These are phyloP conservation scores for Leptographium radiaticola DNA, from an alignment of 2,329 filamentous ascomycete species.

Conservation along the genomic window DNA sequence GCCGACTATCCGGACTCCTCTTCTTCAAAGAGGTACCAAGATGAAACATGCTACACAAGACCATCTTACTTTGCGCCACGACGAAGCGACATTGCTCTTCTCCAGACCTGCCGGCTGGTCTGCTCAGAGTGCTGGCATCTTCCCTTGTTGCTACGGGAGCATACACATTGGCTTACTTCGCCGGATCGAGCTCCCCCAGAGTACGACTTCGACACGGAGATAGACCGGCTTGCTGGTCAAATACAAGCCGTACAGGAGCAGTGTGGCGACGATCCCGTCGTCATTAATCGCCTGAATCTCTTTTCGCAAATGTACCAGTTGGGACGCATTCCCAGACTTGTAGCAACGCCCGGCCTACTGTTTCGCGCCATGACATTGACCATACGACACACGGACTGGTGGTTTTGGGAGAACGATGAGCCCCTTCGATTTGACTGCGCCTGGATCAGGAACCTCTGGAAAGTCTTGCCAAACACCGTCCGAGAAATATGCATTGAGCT, in stretches of 20 bases:
- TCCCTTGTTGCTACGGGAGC: constrained; percentile 25
- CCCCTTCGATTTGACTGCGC: constrained; percentile 21
- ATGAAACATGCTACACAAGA: constrained; percentile 23
- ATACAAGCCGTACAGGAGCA: constrained; percentile 8
- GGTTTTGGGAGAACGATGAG: constrained; percentile 26
- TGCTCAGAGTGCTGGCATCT: constrained; percentile 30
- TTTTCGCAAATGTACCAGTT: constrained; percentile 30
- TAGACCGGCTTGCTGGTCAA: constrained; percentile 5
- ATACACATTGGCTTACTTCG: constrained; percentile 24
- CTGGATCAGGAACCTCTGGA: constrained; percentile 21
- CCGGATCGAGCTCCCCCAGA: constrained; percentile 19
- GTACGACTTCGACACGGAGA: neutral
- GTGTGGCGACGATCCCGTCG: constrained; percentile 13
- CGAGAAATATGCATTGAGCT: constrained; percentile 29
- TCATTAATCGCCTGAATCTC: constrained; percentile 18
- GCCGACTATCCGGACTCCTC: constrained; percentile 23
- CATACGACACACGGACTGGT: constrained; percentile 36
- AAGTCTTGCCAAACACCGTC: constrained; percentile 19
- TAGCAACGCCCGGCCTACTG: constrained; percentile 18
- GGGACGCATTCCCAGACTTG: constrained; percentile 18
- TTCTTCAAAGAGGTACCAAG: constrained; percentile 14
- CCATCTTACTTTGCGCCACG: constrained; percentile 26
- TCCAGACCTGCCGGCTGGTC: constrained; percentile 27
- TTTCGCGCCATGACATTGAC: constrained; percentile 28
- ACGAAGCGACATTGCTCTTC: constrained; percentile 22